Evolutionary conservation across 129 eudicot genomes (phyloP).

Genomic region (Chrysanthemum lavandulifolium): DNA sequence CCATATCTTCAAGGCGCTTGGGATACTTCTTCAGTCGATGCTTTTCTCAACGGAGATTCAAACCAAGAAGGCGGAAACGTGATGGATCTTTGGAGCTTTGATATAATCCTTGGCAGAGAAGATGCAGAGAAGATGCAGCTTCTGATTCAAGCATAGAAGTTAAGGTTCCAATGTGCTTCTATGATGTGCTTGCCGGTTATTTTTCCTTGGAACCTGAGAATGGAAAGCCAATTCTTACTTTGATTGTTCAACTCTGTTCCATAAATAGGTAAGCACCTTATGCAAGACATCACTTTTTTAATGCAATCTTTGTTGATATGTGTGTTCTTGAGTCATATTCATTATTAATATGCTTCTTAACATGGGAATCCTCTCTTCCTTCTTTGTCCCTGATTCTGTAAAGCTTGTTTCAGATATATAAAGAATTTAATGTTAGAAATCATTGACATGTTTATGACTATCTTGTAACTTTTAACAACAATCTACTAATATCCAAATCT

Average conservation of each 20-base stretch:
- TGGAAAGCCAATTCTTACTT: conserved; percentile 73
- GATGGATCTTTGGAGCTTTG: conserved; percentile 8
- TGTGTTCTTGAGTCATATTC: neutral
- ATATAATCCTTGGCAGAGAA: conserved; percentile 63
- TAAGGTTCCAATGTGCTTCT: conserved; percentile 69
- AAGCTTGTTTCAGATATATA: neutral
- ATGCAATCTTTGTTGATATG: neutral
- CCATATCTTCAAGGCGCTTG: too few relatives aligned
- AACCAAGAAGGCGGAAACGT: too few relatives aligned
- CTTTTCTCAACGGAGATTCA: too few relatives aligned
- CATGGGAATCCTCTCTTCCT: neutral
- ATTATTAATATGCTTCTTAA: neutral
- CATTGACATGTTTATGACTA: neutral
- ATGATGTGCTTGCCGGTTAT: conserved; percentile 87
- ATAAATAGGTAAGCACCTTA: conserved; percentile 72
- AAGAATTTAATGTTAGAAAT: neutral
- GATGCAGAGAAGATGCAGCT: conserved; percentile 32
- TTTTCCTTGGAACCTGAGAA: conserved; percentile 63
- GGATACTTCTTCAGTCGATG: too few relatives aligned
- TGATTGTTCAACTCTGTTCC: conserved; percentile 87
- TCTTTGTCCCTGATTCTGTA: neutral
- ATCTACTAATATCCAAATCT: too few relatives aligned
- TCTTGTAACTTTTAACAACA: neutral
- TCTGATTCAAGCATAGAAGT: conserved; percentile 40
- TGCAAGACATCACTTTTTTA: neutral